A percentile compares a stretch with the other conserved stretches of the same genome.
Conservation (phyloP, 129 eudicot species). For the Heracleum sosnowskyi region DNA sequence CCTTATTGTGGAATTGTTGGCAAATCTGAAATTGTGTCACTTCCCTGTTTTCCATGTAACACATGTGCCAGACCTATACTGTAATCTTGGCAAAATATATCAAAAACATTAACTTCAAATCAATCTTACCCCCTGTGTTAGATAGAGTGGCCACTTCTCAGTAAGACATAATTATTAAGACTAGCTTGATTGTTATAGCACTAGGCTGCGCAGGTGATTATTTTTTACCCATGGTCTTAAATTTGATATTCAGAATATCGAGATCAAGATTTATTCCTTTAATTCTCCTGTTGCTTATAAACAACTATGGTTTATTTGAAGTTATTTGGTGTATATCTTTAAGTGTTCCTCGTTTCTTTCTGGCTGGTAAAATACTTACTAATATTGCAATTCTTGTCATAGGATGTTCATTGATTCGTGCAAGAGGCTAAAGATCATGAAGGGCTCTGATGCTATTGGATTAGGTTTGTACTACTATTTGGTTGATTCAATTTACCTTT, state of each 20-base stretch:
- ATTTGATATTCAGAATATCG: neutral
- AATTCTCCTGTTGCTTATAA: too few relatives aligned
- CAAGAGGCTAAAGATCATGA: conserved; percentile 92
- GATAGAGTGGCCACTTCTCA: neutral
- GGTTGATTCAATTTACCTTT: neutral
- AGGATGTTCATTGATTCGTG: conserved; percentile 80
- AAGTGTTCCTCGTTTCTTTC: neutral
- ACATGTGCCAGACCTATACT: neutral
- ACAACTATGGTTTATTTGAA: neutral
- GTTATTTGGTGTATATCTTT: neutral
- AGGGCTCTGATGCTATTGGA: conserved; percentile 92
- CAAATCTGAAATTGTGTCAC: neutral
- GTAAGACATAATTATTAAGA: neutral
- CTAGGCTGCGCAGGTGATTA: neutral
- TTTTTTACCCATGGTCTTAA: neutral
- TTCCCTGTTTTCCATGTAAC: neutral
- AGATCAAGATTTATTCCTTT: too few relatives aligned
- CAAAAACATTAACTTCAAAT: neutral
- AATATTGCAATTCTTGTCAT: conserved; percentile 6
- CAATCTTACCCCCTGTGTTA: neutral
- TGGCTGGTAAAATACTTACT: neutral
- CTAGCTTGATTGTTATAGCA: neutral
- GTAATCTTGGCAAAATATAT: neutral
- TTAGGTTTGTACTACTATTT: conserved; percentile 37
- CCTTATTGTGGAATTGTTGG: too few relatives aligned